Evolutionary conservation across 257 asterid genomes (phyloP).

Genomic region (Cordia subcordata): DNA sequence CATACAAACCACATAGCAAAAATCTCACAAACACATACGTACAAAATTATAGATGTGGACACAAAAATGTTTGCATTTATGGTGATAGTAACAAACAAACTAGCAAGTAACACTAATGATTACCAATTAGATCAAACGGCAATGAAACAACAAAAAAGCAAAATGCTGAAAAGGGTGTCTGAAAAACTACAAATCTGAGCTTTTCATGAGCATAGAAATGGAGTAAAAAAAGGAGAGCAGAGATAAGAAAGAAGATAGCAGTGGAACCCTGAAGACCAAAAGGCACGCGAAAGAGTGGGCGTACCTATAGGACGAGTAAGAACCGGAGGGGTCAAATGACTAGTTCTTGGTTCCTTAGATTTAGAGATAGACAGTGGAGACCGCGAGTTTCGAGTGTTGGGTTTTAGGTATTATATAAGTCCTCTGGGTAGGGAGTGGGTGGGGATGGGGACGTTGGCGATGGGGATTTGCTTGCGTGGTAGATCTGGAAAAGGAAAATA

Average conservation of each 20-base stretch:
- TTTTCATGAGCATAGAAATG: neutral
- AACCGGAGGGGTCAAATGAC: constrained; percentile 12
- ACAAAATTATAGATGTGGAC: constrained; percentile 10
- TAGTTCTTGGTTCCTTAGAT: constrained; percentile 5
- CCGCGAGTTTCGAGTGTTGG: constrained; percentile 30
- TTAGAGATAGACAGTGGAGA: constrained; percentile 16
- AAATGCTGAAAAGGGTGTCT: neutral
- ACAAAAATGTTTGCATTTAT: neutral
- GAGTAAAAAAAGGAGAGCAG: neutral
- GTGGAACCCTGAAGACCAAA: neutral
- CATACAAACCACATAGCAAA: too few species aligned
- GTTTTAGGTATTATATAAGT: constrained; percentile 28
- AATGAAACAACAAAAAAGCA: constrained; percentile 1
- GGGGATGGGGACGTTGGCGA: neutral
- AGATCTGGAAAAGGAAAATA: constrained; percentile 20
- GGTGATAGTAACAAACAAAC: neutral
- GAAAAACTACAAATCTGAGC: neutral
- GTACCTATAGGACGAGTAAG: constrained; percentile 32
- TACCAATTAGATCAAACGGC: constrained; percentile 32
- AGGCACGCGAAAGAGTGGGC: constrained; percentile 1
- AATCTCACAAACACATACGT: constrained; percentile 1
- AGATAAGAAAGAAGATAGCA: neutral
- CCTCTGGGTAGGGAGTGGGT: neutral
- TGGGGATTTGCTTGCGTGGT: constrained; percentile 23
- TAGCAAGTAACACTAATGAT: neutral